Evolutionary conservation across 768 basidiomycete species (phyloP).

Genomic region (Kwoniella bestiolae): DNA sequence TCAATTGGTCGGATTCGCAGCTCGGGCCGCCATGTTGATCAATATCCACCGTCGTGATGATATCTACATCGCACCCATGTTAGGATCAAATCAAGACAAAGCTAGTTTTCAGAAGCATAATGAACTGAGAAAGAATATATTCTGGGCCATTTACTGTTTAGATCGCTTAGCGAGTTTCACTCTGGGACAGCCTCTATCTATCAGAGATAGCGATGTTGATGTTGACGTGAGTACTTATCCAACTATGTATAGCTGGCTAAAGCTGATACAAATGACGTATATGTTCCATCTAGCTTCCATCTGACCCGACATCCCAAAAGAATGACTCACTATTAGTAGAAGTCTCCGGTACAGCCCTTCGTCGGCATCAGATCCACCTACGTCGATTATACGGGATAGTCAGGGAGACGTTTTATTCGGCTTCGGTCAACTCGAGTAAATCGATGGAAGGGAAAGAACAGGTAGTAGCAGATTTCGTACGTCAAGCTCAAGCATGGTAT

Average conservation of each 20-base stretch:
- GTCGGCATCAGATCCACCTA: conserved; percentile 5
- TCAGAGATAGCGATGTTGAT: conserved; percentile 25
- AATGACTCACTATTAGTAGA: neutral
- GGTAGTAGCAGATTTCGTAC: conserved; percentile 11
- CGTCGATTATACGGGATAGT: conserved; percentile 21
- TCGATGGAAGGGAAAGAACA: conserved; percentile 13
- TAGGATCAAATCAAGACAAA: neutral
- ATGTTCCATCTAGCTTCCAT: neutral
- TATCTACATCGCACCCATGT: conserved; percentile 9
- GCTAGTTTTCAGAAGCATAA: conserved; percentile 7
- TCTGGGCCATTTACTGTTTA: conserved; percentile 27
- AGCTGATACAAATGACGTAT: neutral
- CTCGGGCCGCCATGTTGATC: conserved; percentile 22
- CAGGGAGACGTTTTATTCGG: conserved; percentile 12
- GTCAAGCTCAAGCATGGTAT: conserved; percentile 18
- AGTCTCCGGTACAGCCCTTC: neutral
- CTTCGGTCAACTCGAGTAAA: conserved; percentile 5
- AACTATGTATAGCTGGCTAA: neutral
- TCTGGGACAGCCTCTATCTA: conserved; percentile 4
- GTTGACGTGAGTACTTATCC: conserved; percentile 20
- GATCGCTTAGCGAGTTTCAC: conserved; percentile 21
- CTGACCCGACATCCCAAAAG: neutral
- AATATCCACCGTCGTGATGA: conserved; percentile 25
- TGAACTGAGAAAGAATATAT: conserved; percentile 19
- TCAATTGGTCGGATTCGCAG: conserved; percentile 16